Conservation (phyloP, 2,329 filamentous ascomycete genomes). For the Botrytis tulipae region DNA sequence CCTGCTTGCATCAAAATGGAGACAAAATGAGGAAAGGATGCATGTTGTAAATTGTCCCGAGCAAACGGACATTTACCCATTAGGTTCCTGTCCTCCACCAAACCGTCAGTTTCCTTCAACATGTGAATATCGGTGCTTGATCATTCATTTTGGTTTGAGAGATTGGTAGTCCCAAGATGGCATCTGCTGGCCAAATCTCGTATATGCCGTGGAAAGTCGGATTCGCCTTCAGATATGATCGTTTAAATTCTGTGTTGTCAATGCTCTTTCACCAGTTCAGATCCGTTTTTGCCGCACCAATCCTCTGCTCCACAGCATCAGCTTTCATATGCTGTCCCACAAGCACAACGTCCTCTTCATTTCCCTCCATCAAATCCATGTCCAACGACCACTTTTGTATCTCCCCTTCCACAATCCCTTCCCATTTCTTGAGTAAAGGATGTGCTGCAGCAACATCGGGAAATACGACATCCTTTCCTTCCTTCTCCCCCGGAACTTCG, state of each 20-base stretch:
- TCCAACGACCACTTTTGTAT: constrained; percentile 44
- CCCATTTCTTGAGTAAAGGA: constrained; percentile 66
- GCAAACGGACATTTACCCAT: background rate
- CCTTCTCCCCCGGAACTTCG: constrained; percentile 47
- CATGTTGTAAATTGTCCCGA: background rate
- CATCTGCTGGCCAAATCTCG: constrained; percentile 11
- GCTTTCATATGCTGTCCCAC: constrained; percentile 2
- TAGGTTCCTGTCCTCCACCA: too few species aligned
- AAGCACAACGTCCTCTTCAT: constrained; percentile 19
- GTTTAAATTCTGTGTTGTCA: background rate
- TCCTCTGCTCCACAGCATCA: constrained; percentile 20
- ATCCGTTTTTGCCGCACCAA: constrained; percentile 30
- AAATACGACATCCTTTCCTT: constrained; percentile 51
- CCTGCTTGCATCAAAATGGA: background rate
- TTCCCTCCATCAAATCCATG: constrained; percentile 31
- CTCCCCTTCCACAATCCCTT: constrained; percentile 43
- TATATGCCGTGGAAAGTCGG: constrained; percentile 15
- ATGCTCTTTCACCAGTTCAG: constrained; percentile 12
- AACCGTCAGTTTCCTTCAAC: background rate
- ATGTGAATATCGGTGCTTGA: background rate
- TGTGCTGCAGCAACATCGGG: constrained; percentile 64
- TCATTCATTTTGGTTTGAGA: background rate
- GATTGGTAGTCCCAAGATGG: background rate
- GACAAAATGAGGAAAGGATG: background rate
- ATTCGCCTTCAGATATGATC: background rate